Conservation (phyloP, 164 flowering plant species). For the Chloranthus sessilifolius region DNA sequence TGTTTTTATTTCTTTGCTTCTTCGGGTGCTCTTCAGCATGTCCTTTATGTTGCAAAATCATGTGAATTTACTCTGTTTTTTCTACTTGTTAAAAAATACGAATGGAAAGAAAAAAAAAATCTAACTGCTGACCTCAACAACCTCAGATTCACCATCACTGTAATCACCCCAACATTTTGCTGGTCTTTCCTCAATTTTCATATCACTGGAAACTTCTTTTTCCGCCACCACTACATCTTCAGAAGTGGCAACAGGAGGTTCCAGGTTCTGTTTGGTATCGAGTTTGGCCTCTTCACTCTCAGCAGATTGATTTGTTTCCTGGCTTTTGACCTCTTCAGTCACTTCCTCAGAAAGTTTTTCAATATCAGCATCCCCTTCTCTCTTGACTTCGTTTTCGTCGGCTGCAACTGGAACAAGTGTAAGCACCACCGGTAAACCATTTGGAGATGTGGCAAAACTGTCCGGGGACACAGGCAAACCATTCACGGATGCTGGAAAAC, state of each 20-base stretch:
- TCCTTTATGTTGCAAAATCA: neutral
- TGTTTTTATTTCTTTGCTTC: constrained; percentile 1
- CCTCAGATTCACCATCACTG: constrained; percentile 67
- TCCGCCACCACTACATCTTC: constrained; percentile 12
- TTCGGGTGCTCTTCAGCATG: neutral
- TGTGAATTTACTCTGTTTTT: neutral
- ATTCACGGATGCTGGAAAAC: constrained; percentile 35
- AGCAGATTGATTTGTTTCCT: constrained; percentile 16
- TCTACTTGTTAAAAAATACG: too few relatives aligned
- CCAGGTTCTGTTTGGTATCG: constrained; percentile 24
- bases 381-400: constrained; percentile 22
- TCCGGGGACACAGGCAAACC: constrained; percentile 33
- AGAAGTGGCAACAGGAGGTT: constrained; percentile 6
- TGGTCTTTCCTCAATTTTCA: constrained; percentile 26
- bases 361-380: constrained; percentile 14
- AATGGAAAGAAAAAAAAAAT: too few relatives aligned
- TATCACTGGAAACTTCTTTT: constrained; percentile 17
- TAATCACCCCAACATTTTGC: constrained; percentile 83
- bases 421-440: constrained; percentile 31
- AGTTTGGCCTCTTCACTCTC: constrained; percentile 18
- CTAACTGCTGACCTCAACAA: constrained; percentile 42
- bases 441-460: constrained; percentile 27
- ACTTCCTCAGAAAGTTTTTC: constrained; percentile 14
- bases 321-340: constrained; percentile 15
- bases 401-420: constrained; percentile 23